phyloP scores from a whole-genome alignment of 1,284 basidiomycete genomes.

The Omphalotus olearius region DNA sequence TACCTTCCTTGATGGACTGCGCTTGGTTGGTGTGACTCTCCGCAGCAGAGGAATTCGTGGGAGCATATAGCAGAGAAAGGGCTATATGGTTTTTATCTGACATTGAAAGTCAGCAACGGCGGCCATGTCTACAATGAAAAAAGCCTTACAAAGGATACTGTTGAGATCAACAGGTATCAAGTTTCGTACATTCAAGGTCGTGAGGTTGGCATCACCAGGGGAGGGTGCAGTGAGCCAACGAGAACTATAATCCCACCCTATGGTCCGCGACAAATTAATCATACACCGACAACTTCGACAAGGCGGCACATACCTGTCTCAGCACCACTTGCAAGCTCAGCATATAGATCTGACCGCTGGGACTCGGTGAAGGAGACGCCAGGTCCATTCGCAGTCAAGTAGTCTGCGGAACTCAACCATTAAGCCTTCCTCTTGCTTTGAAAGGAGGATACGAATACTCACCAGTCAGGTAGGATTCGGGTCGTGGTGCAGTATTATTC shows the following conservation, averaged over 20 bases:
- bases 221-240: slow-evolving; percentile 37
- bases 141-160: slow-evolving; percentile 72
- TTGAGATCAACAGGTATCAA: slow-evolving; percentile 80
- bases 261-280: too few relatives aligned
- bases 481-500: slow-evolving; percentile 83
- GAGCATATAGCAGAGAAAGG: slow-evolving; percentile 63
- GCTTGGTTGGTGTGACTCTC: slow-evolving; percentile 59
- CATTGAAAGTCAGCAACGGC: background rate
- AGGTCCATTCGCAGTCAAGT: slow-evolving; percentile 67
- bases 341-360: slow-evolving; percentile 68
- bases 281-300: background rate
- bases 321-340: slow-evolving; percentile 86
- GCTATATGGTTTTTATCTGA: slow-evolving; percentile 61
- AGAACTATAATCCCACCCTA: slow-evolving; percentile 43
- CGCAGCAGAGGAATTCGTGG: slow-evolving; percentile 40
- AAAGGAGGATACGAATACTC: slow-evolving; percentile 11
- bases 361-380: slow-evolving; percentile 52
- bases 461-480: slow-evolving; percentile 73
- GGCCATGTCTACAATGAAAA: background rate
- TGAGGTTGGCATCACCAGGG: slow-evolving; percentile 40
- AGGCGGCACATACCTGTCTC: slow-evolving; percentile 56
- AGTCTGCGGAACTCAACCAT: slow-evolving; percentile 46
- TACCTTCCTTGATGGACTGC: slow-evolving; percentile 53
- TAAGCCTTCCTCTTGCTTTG: too few relatives aligned
- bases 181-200: slow-evolving; percentile 68